Evolutionary conservation across 2,329 filamentous ascomycete species (phyloP).

Genomic region (Fusarium sp.): DNA sequence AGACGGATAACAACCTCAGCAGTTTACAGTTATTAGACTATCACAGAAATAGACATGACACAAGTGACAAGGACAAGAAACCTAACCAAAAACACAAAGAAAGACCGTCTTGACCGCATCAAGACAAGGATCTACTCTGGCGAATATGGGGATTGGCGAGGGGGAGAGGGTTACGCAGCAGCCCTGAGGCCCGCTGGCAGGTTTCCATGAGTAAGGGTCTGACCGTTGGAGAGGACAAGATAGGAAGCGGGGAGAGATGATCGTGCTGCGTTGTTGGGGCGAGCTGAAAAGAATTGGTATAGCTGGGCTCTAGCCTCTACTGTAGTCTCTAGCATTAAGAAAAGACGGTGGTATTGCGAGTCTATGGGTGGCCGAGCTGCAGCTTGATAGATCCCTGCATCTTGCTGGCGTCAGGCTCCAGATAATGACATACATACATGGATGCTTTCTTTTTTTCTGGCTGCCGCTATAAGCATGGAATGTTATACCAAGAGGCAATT

Average conservation of each 20-base stretch:
- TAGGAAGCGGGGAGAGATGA: conserved; percentile 24
- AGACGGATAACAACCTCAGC: conserved; percentile 10
- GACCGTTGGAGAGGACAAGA: conserved; percentile 15
- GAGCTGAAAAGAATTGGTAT: conserved; percentile 19
- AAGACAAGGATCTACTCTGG: conserved; percentile 32
- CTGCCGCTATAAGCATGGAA: conserved; percentile 12
- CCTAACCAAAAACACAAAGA: background rate
- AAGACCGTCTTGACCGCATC: conserved; percentile 15
- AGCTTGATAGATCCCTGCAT: conserved; percentile 45
- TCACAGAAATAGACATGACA: conserved; percentile 26
- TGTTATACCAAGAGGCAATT: conserved; percentile 20
- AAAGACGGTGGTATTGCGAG: conserved; percentile 2
- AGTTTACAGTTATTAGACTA: conserved; percentile 14
- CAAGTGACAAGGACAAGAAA: conserved; percentile 2
- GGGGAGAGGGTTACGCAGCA: conserved; percentile 32
- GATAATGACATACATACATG: conserved; percentile 25
- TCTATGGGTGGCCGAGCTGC: conserved; percentile 28
- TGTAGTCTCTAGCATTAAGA: too few species aligned
- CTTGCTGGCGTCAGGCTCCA: conserved; percentile 28
- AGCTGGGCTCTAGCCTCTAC: background rate
- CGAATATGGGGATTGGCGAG: background rate
- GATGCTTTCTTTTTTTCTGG: conserved; percentile 1
- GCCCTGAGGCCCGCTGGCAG: conserved; percentile 30
- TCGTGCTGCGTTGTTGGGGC: conserved; percentile 33
- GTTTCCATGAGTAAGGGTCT: conserved; percentile 27